A percentile compares a stretch with the other conserved stretches of the same genome.
Conservation (phyloP, 352 stramenopile species). For the Phytophthora cryptogea region DNA sequence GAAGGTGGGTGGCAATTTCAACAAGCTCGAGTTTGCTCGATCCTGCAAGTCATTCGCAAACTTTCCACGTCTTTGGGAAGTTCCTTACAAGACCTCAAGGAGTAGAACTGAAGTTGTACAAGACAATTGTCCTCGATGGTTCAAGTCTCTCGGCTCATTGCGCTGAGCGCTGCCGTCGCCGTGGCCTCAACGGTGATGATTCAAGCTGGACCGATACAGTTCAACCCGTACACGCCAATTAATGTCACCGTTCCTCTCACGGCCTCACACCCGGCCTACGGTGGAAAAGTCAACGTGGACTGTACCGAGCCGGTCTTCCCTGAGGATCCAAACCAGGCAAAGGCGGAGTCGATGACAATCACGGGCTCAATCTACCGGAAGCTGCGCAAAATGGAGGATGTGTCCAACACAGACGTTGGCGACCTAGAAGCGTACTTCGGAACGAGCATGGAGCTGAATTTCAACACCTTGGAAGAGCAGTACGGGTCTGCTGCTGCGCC, state of each 20-base stretch:
- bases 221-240: conserved; percentile 32
- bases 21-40: no score
- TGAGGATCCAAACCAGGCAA: conserved; percentile 19
- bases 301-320: conserved; percentile 26
- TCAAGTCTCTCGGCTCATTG: no score
- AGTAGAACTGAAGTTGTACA: no score
- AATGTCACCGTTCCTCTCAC: conserved; percentile 30
- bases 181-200: conserved; percentile 2
- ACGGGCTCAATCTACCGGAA: conserved; percentile 19
- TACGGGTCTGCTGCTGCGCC: conserved; percentile 21
- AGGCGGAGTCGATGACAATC: neutral
- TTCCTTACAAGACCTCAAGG: no score
- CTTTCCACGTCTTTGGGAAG: no score
- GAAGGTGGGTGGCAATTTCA: no score
- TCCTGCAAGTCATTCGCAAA: no score
- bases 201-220: conserved; percentile 27
- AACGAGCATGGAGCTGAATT: conserved; percentile 35
- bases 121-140: no score
- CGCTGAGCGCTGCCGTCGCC: neutral
- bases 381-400: conserved; percentile 22
- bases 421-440: conserved; percentile 41
- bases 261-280: conserved; percentile 36
- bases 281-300: conserved; percentile 12
- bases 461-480: conserved; percentile 27
- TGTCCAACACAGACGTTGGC: conserved; percentile 29